Evolutionary conservation across 306 rosid species (phyloP).

Genomic region (Carpinus fangiana): DNA sequence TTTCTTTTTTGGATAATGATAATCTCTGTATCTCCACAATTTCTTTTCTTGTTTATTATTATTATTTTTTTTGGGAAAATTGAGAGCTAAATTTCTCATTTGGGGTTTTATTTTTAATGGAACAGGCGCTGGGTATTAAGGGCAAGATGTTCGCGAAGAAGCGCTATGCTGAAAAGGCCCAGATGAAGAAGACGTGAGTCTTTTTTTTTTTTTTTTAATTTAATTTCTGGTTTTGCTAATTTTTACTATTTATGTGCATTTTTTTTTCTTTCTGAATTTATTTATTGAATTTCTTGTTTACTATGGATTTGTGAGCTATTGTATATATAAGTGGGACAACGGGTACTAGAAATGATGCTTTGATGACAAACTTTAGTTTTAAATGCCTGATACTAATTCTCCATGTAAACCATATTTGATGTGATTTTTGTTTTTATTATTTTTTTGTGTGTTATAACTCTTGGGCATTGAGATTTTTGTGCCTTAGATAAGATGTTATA

Average conservation of each 20-base stretch:
- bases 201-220: background rate
- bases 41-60: background rate
- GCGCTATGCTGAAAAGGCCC: slow-evolving; percentile 82
- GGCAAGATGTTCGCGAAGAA: slow-evolving; percentile 85
- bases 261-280: background rate
- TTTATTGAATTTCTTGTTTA: background rate
- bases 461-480: background rate
- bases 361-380: background rate
- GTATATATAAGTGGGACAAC: background rate
- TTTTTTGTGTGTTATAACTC: background rate
- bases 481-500: background rate
- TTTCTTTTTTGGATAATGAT: background rate
- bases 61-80: background rate
- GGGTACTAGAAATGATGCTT: background rate
- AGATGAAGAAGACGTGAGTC: slow-evolving; percentile 88
- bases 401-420: background rate
- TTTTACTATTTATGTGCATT: background rate
- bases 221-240: background rate
- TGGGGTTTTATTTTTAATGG: slow-evolving; percentile 9
- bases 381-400: background rate
- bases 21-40: background rate
- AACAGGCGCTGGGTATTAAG: slow-evolving; percentile 78
- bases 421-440: background rate
- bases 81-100: background rate
- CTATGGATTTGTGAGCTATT: background rate